These are phyloP conservation scores for Udeniomyces megalosporus DNA, from an alignment of 768 basidiomycete genomes.

Conservation along the genomic window DNA sequence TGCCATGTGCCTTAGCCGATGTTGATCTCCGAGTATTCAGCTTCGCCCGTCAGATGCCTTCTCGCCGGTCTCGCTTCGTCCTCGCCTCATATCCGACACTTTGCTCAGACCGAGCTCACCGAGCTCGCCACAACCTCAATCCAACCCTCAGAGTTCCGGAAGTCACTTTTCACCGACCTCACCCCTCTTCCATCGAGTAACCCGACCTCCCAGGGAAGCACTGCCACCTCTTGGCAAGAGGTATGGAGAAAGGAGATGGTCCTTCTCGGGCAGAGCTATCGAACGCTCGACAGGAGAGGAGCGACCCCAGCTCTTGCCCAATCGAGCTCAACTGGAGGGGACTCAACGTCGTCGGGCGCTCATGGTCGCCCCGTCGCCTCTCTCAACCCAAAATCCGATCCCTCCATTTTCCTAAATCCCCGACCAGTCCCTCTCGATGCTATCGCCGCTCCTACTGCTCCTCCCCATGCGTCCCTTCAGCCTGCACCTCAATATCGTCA, in stretches of 20 bases:
- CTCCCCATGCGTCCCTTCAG: background rate
- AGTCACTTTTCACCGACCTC: slow-evolving; percentile 7
- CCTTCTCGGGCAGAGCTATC: slow-evolving; percentile 6
- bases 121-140: slow-evolving; percentile 1
- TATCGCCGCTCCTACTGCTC: background rate
- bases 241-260: slow-evolving; percentile 14
- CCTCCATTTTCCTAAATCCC: slow-evolving; percentile 6
- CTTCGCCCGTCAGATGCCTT: slow-evolving; percentile 9
- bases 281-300: slow-evolving; percentile 1
- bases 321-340: background rate
- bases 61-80: background rate
- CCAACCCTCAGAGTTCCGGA: background rate
- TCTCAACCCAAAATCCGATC: background rate
- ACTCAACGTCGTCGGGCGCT: background rate
- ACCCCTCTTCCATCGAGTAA: background rate
- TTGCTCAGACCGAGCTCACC: slow-evolving; percentile 13
- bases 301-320: background rate
- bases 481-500: background rate
- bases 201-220: background rate
- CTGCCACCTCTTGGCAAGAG: slow-evolving; percentile 6
- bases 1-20: background rate
- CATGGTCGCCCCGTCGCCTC: background rate
- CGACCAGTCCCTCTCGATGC: background rate
- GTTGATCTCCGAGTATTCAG: slow-evolving; percentile 7
- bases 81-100: slow-evolving; percentile 7